Evolutionary conservation across 768 basidiomycete genomes (phyloP), one percentile per base, ranked within the genome.

Genomic region (Rossbeevera mucosa): DNA sequence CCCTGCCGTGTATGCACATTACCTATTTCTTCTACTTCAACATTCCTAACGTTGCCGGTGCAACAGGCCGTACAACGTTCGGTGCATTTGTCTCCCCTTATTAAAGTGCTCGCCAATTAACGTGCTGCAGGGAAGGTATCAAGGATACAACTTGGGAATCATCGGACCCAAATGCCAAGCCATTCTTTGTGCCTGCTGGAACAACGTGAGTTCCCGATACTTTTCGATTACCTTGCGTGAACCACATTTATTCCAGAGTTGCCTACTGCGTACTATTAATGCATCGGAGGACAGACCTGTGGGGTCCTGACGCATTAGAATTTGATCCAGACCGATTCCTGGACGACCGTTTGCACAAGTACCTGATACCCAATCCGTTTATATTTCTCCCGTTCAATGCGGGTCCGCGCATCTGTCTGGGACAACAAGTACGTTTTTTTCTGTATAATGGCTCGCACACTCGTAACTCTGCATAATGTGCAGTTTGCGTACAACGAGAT

Each of bases 311-410:
- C 31, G 67, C 66, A 12, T 50, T 61, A 18, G 57, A 60, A 21
- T 75, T 75, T 45, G 73, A 76, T 36, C 73, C 74, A 2, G 71
- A 75, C 41, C 65, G 74, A 12, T 75, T 73, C 65, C 59, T 74
- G 11, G 74, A 75, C 29, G 64, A 63, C 11, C 59, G 75, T 21
- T 51, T 73, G 21, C 59, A 41, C 31, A 67, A 61, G 53, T 68
- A 72, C 50, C 57, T 76, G 9, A 65, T 56, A 7, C 65, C 72
- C 1, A 76, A 75, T 42, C 73, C 73, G 0, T 76, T 61, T 53
- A 72, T 73, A 52, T 76, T 76, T 53, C 55, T 75, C 16, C 75
- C 74, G 1, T 74, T 74, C 48, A 74, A 75, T 28, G 72, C 73
- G 0, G 73, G 74, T 5, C 73, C 72, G 14, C 59, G 71, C 8